Percentiles rank a stretch among this genome's conserved stretches.
Evolutionary conservation across 2,329 filamentous ascomycete species (phyloP).

Genomic region (Rhynchosporium agropyri): DNA sequence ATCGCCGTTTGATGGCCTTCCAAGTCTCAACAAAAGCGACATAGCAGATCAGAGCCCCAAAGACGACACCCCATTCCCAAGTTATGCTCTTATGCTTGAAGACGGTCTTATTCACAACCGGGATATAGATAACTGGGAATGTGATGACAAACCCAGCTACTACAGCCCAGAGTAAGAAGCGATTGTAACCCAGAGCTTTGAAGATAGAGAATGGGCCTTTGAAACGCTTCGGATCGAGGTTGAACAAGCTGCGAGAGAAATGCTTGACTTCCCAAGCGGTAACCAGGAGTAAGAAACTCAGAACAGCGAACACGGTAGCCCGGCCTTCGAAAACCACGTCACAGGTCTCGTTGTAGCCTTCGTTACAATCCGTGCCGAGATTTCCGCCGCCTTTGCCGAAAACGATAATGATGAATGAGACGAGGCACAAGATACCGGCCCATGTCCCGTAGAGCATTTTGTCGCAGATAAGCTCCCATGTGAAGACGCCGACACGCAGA

Average conservation of each 20-base stretch:
- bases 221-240: conserved; percentile 61
- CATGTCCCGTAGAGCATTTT: conserved; percentile 67
- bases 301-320: conserved; percentile 68
- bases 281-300: conserved; percentile 69
- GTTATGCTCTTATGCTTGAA: conserved; percentile 70
- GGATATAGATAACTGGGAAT: conserved; percentile 69
- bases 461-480: conserved; percentile 64
- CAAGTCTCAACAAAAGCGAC: conserved; percentile 66
- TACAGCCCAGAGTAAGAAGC: conserved; percentile 67
- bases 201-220: conserved; percentile 54
- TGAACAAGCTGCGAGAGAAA: conserved; percentile 69
- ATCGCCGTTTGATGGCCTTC: conserved; percentile 66
- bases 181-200: conserved; percentile 67
- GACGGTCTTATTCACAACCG: conserved; percentile 64
- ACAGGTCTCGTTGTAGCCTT: conserved; percentile 53
- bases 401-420: conserved; percentile 61
- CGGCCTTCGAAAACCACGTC: conserved; percentile 64
- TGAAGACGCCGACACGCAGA: conserved; percentile 63
- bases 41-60: conserved; percentile 60
- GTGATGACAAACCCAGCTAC: conserved; percentile 61
- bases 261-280: conserved; percentile 76
- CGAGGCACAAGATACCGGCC: conserved; percentile 64
- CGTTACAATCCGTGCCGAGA: conserved; percentile 62
- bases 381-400: conserved; percentile 56
- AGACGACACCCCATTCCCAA: conserved; percentile 75